phyloP scores from a whole-genome alignment of 106 monocot genomes.

The Hemerocallis citrina region DNA sequence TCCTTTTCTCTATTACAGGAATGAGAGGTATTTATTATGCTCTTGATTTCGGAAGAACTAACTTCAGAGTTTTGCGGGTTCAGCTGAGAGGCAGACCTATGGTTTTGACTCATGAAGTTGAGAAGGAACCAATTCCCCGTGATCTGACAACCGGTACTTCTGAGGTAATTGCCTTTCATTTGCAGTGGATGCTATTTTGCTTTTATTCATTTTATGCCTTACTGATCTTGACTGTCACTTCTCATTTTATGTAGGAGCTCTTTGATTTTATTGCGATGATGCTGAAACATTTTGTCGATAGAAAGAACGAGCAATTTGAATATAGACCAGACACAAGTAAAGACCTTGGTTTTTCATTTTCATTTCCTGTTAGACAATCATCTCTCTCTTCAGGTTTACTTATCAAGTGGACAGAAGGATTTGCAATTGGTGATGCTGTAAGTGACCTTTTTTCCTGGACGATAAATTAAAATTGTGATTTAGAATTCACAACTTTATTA shows the following conservation, averaged over 20 bases:
- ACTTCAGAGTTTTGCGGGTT: slow-evolving; percentile 68
- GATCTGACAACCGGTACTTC: slow-evolving; percentile 36
- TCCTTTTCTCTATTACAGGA: slow-evolving; percentile 20
- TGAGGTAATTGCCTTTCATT: slow-evolving; percentile 29
- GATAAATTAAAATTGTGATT: too few relatives aligned
- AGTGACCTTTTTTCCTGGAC: slow-evolving; percentile 12
- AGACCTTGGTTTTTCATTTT: slow-evolving; percentile 73
- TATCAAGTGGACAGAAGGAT: slow-evolving; percentile 91
- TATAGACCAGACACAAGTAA: slow-evolving; percentile 19
- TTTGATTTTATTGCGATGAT: slow-evolving; percentile 61
- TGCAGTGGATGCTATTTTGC: not conserved
- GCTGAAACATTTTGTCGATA: slow-evolving; percentile 42
- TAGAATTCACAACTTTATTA: too few relatives aligned
- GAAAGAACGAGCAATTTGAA: slow-evolving; percentile 14
- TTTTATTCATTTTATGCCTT: not conserved
- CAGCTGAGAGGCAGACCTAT: slow-evolving; percentile 43
- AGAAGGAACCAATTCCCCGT: slow-evolving; percentile 50
- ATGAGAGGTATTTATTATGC: slow-evolving; percentile 65
- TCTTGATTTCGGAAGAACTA: slow-evolving; percentile 69
- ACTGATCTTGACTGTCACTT: not conserved
- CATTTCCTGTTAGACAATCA: slow-evolving; percentile 70
- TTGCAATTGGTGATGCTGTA: slow-evolving; percentile 65
- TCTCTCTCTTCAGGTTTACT: slow-evolving; percentile 72
- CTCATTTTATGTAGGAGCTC: slow-evolving; percentile 37
- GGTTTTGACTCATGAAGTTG: slow-evolving; percentile 33